These are phyloP conservation scores for Houttuynia cordata DNA, from an alignment of 164 flowering plant genomes.

Conservation along the genomic window DNA sequence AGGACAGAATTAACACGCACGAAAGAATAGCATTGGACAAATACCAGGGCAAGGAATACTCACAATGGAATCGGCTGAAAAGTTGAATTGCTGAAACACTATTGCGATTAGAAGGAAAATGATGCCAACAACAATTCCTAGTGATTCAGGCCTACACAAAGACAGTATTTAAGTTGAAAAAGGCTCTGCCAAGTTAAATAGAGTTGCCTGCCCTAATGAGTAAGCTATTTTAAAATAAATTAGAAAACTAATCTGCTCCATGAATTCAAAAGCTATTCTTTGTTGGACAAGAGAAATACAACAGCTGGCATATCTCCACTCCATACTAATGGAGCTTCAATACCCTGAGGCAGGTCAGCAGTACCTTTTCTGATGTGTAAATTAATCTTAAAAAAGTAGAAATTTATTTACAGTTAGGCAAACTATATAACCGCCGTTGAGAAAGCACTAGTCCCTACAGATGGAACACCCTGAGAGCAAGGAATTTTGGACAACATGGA, in stretches of 20 bases:
- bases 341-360: no score
- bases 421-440: no score
- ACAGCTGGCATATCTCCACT: no score
- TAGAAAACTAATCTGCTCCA: neutral
- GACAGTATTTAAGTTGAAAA: neutral
- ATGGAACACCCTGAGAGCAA: no score
- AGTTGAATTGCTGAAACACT: conserved; percentile 69
- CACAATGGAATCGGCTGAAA: conserved; percentile 76
- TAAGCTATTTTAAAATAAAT: neutral
- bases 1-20: neutral
- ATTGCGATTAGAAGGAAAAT: conserved; percentile 71
- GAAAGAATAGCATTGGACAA: neutral
- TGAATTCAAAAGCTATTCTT: neutral
- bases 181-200: neutral
- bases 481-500: no score
- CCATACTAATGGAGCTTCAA: no score
- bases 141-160: conserved; percentile 79
- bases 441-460: no score
- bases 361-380: no score
- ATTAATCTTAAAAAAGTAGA: no score
- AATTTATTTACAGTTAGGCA: no score
- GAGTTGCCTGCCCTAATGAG: neutral
- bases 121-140: conserved; percentile 85
- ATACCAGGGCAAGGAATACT: conserved; percentile 15
- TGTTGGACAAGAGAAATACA: no score